These are phyloP conservation scores for Solanum ossicruentum DNA, from an alignment of 257 asterid species.

Conservation along the genomic window DNA sequence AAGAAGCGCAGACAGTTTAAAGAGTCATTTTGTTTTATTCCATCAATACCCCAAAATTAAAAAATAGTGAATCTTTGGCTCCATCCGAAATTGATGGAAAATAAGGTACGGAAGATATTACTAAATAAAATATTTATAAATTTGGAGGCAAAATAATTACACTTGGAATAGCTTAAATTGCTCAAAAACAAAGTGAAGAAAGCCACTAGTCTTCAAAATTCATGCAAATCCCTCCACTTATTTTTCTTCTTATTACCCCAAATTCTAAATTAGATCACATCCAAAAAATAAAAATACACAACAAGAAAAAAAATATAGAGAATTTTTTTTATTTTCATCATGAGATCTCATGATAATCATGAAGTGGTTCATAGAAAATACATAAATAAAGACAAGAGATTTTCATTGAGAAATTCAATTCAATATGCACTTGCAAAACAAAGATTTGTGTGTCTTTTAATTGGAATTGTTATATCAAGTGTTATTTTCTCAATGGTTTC, in stretches of 20 bases:
- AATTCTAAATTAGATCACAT: background rate
- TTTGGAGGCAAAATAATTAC: background rate
- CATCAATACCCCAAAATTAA: too few species aligned
- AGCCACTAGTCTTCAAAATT: background rate
- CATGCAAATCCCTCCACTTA: background rate
- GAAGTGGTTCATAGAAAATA: background rate
- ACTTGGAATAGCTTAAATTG: background rate
- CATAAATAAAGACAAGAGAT: background rate
- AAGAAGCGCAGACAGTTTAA: too few species aligned
- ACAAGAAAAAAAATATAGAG: background rate
- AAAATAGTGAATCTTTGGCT: too few species aligned
- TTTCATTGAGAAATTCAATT: background rate
- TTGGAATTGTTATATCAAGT: background rate
- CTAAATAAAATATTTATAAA: background rate
- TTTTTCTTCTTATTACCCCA: background rate
- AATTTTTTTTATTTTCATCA: background rate
- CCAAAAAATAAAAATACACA: background rate
- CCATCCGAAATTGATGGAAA: too few species aligned
- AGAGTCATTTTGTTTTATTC: too few species aligned
- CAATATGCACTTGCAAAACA: conserved; percentile 41
- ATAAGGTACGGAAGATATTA: too few species aligned
- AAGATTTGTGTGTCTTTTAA: conserved; percentile 27
- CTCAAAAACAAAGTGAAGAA: background rate
- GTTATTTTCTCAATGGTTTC: background rate
- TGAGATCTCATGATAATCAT: background rate